Percentiles rank a stretch among this genome's conserved stretches.
phyloP scores from a whole-genome alignment of 2,329 filamentous ascomycete genomes.

The Talaromyces sp. region DNA sequence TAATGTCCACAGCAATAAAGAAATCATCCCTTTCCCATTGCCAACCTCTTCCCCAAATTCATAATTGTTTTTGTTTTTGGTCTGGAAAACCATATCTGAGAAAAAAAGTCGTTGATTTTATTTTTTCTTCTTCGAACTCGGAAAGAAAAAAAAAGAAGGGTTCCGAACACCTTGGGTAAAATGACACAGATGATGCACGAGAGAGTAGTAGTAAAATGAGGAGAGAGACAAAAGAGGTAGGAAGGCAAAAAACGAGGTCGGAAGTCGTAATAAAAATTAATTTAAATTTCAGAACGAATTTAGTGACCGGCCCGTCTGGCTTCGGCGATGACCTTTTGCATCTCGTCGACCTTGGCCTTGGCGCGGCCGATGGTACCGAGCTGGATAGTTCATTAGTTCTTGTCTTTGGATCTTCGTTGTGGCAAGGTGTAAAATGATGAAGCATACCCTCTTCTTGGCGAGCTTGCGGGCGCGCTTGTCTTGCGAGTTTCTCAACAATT shows the following conservation, averaged over 20 bases:
- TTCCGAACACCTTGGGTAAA: background rate
- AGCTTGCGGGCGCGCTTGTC: slow-evolving; percentile 99
- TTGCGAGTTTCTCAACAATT: slow-evolving; percentile 97
- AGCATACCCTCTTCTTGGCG: slow-evolving; percentile 91
- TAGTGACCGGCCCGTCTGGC: slow-evolving; percentile 73
- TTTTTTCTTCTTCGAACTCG: background rate
- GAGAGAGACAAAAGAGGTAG: background rate
- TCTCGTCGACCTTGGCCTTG: slow-evolving; percentile 99
- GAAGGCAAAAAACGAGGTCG: background rate
- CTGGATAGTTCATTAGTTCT: slow-evolving; percentile 37
- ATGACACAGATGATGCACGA: background rate
- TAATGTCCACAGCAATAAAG: slow-evolving; percentile 4
- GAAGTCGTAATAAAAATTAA: slow-evolving; percentile 1
- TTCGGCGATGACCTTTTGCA: slow-evolving; percentile 96
- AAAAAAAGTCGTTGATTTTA: background rate
- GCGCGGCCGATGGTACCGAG: slow-evolving; percentile 98
- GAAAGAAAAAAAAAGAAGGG: background rate
- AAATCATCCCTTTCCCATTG: background rate
- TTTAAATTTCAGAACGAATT: slow-evolving; percentile 24
- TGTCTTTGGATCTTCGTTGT: too few species aligned
- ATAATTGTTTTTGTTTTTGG: background rate
- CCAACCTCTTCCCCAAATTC: slow-evolving; percentile 1
- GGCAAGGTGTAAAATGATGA: too few species aligned
- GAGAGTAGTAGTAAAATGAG: background rate
- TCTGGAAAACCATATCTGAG: background rate